Percentiles rank a stretch among this genome's conserved stretches.
These are phyloP conservation scores for Sporothrix inflata DNA, from an alignment of 2,329 filamentous ascomycete genomes.

Conservation along the genomic window DNA sequence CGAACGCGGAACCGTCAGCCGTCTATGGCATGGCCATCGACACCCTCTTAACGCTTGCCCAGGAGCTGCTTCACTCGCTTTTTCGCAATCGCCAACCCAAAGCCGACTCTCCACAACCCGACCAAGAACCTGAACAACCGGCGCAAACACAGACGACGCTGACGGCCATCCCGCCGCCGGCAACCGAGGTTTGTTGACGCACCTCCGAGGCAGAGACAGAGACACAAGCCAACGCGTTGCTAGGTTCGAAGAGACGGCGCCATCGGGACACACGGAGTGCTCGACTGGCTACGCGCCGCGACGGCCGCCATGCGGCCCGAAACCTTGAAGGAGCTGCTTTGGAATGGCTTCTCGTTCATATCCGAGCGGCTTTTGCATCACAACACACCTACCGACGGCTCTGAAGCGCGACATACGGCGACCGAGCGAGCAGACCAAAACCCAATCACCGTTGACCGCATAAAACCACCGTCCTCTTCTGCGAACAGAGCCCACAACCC, in stretches of 20 bases:
- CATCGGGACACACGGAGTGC: not conserved
- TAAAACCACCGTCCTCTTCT: slow-evolving; percentile 22
- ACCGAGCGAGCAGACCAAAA: not conserved
- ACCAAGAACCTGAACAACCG: not conserved
- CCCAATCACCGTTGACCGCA: slow-evolving; percentile 31
- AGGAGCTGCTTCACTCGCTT: not conserved
- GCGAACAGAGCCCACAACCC: not conserved
- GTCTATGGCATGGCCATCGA: slow-evolving; percentile 30
- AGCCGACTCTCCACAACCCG: not conserved
- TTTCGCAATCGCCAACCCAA: not conserved
- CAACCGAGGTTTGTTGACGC: slow-evolving; percentile 19
- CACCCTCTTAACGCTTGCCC: slow-evolving; percentile 4
- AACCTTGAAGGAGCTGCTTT: slow-evolving; percentile 28
- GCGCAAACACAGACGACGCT: slow-evolving; percentile 2
- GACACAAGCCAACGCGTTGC: not conserved
- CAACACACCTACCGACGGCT: not conserved
- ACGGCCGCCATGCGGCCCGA: slow-evolving; percentile 33
- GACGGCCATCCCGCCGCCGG: not conserved
- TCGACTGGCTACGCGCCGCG: slow-evolving; percentile 29
- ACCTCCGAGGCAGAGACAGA: not conserved
- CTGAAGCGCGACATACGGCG: not conserved
- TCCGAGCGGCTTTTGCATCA: slow-evolving; percentile 30
- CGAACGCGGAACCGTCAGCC: not conserved
- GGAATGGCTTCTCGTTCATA: slow-evolving; percentile 33
- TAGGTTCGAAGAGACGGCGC: slow-evolving; percentile 6